These are phyloP conservation scores for Phytophthora aleatoria DNA, from an alignment of 352 stramenopile species.

Conservation along the genomic window DNA sequence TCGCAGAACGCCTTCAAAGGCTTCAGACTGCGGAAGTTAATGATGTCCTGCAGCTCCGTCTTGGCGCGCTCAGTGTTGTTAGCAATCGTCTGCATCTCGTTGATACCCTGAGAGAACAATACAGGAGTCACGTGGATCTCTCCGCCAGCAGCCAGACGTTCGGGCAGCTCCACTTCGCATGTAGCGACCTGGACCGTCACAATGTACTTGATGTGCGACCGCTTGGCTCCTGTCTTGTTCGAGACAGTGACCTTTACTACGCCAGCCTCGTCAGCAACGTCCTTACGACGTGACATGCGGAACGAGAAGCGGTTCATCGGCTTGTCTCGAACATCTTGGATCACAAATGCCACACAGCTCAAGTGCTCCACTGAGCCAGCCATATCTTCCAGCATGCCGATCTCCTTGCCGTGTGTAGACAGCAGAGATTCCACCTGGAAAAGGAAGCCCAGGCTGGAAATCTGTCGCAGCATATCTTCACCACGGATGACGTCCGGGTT, in stretches of 20 bases:
- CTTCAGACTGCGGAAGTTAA: conserved; percentile 88
- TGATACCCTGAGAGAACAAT: conserved; percentile 93
- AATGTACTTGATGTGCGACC: conserved; percentile 81
- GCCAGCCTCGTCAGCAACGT: conserved; percentile 70
- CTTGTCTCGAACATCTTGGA: conserved; percentile 87
- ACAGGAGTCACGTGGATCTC: conserved; percentile 86
- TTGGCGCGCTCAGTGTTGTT: conserved; percentile 91
- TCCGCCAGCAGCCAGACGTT: conserved; percentile 65
- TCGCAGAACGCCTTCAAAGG: conserved; percentile 84
- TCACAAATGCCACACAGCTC: conserved; percentile 85
- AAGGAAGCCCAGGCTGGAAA: conserved; percentile 84
- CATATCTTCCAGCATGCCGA: conserved; percentile 96
- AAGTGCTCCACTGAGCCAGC: conserved; percentile 79
- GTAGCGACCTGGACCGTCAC: conserved; percentile 83
- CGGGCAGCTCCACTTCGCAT: conserved; percentile 74
- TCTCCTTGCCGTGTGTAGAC: conserved; percentile 95
- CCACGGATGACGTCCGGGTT: conserved; percentile 75
- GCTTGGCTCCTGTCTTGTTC: conserved; percentile 59
- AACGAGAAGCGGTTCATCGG: conserved; percentile 87
- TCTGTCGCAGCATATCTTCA: conserved; percentile 81
- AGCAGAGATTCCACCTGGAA: conserved; percentile 94
- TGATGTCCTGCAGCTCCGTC: conserved; percentile 89
- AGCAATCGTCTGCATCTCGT: conserved; percentile 95
- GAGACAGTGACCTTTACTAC: conserved; percentile 82
- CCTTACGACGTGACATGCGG: conserved; percentile 82